Evolutionary conservation across 2,329 filamentous ascomycete species (phyloP), one percentile per base, ranked within the genome.

Genomic region (Shiraia bambusicola): DNA sequence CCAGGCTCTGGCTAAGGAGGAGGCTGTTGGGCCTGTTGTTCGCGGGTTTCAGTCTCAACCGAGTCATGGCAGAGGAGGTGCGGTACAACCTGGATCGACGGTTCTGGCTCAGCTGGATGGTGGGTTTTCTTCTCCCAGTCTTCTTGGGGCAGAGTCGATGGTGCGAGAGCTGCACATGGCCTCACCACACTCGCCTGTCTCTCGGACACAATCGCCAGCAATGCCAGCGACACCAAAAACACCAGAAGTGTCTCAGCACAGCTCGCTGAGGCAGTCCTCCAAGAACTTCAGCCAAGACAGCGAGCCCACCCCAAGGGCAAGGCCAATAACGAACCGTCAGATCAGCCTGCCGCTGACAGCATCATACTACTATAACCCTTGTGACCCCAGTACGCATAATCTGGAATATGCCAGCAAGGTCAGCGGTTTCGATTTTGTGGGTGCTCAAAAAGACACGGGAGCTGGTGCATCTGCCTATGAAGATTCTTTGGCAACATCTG

Each of bases 101-200:
- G 50, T 50, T 7, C 46, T 50, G 22, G 42, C 55, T 3, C 52
- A 55, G 15, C 45, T 61, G 4, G 53, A 65, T 15, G 50, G 52
- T n/a, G 50, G 48, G 5, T 44, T 63, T 14, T 63, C 63, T 7
- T 66, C 63, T 9, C 45, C 68, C 2, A 76, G 73, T 52, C 62
- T 77, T n/a, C 50, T 72, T 9, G 74, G 74, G 6, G 68, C 74
- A 3, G 74, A 76, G 41, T 73, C 73, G 4, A 53, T 76, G 47
- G 69, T 77, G 16, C 65, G 72, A 27, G 74, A 75, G 13, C 53
- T 77, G 46, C 71, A 75, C 43, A 76, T 77, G 71, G 67, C 69
- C 17, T 75, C 72, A 6, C 70, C 70, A 7, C 59, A 66, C 13
- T 72, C 66, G 8, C 63, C 63, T 5, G 59, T 56, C 22, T 73